A percentile compares a stretch with the other conserved stretches of the same genome.
phyloP scores from a whole-genome alignment of 2,329 filamentous ascomycete genomes.

The Calonectria pseudoturangicola region DNA sequence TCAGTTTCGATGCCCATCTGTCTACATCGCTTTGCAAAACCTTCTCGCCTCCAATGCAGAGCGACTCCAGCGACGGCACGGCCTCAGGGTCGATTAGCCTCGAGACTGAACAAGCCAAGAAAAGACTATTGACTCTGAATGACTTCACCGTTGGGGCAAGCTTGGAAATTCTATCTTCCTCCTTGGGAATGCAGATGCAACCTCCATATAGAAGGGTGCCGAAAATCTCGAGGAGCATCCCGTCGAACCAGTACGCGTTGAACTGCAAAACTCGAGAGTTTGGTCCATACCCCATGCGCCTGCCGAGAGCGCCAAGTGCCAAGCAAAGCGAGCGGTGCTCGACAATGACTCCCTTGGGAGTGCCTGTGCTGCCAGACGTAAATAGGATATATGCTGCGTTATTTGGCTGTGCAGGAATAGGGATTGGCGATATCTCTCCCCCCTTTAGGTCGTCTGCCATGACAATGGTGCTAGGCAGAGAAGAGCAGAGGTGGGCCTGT shows the following conservation, averaged over 20 bases:
- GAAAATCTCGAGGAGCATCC: neutral
- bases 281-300: neutral
- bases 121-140: neutral
- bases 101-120: neutral
- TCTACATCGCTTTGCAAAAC: slow-evolving; percentile 7
- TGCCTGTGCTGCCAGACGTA: neutral
- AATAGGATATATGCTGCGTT: neutral
- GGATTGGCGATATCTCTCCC: neutral
- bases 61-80: neutral
- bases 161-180: neutral
- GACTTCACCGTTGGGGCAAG: neutral
- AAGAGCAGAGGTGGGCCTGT: neutral
- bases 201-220: neutral
- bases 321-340: slow-evolving; percentile 5
- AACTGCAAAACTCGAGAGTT: neutral
- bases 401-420: neutral
- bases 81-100: neutral
- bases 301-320: neutral
- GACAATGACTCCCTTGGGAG: neutral
- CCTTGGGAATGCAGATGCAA: slow-evolving; percentile 6
- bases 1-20: neutral
- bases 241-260: slow-evolving; percentile 6
- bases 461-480: neutral
- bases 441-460: neutral
- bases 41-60: neutral